Conservation (phyloP, 2,329 filamentous ascomycete genomes). For the Torrubiella hemipterigena region DNA sequence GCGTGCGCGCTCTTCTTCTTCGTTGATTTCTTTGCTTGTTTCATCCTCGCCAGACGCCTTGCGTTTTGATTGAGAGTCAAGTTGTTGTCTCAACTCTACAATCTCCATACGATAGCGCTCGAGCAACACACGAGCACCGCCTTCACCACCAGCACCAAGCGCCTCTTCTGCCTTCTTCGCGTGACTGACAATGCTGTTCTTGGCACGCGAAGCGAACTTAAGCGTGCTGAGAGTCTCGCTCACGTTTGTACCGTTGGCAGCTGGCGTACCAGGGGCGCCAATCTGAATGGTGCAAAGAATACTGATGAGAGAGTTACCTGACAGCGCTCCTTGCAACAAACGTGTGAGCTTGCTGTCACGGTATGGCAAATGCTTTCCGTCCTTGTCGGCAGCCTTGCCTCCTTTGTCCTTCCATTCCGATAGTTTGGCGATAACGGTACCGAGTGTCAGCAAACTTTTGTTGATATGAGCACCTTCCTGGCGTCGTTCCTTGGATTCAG, state of each 20-base stretch:
- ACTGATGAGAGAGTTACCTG: conserved; percentile 87
- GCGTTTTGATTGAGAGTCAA: conserved; percentile 69
- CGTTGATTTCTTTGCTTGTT: conserved; percentile 48
- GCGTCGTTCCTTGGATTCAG: conserved; percentile 85
- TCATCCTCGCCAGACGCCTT: conserved; percentile 39
- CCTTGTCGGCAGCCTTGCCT: conserved; percentile 60
- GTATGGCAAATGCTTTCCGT: conserved; percentile 88
- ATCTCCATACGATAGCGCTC: conserved; percentile 95
- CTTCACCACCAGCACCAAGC: conserved; percentile 66
- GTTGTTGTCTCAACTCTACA: conserved; percentile 62
- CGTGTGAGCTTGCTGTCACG: conserved; percentile 95
- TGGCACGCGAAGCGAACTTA: conserved; percentile 91
- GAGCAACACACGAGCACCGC: conserved; percentile 72
- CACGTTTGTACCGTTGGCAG: conserved; percentile 62
- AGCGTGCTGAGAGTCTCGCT: conserved; percentile 89
- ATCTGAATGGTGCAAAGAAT: conserved; percentile 96
- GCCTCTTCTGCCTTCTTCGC: conserved; percentile 92
- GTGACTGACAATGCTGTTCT: conserved; percentile 96
- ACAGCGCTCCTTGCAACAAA: conserved; percentile 81
- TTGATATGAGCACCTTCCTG: conserved; percentile 97
- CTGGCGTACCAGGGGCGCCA: conserved; percentile 61
- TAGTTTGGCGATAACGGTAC: conserved; percentile 88
- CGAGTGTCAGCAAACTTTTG: conserved; percentile 88
- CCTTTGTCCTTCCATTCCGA: conserved; percentile 81
- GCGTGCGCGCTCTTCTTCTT: conserved; percentile 60